Conservation (phyloP, 148 eudicot genomes). For the Tetragonia tetragonoides region DNA sequence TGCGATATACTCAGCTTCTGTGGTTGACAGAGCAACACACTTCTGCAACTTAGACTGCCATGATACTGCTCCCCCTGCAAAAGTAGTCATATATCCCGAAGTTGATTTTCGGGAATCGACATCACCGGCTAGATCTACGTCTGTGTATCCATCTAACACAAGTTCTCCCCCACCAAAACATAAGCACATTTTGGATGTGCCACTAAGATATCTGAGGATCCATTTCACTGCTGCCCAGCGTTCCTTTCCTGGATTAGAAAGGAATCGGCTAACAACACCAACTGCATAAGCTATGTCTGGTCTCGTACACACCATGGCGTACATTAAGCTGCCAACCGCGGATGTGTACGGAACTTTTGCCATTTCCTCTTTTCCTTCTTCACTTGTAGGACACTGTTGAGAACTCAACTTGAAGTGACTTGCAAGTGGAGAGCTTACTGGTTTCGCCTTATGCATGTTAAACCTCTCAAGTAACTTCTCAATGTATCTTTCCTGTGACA, state of each 20-base stretch:
- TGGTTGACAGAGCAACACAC: background rate
- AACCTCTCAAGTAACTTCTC: background rate
- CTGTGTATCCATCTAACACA: background rate
- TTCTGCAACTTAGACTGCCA: background rate
- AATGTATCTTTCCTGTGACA: background rate
- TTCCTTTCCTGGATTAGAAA: slow-evolving; percentile 2
- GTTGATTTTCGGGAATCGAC: background rate
- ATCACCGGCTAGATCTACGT: background rate
- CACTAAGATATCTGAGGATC: background rate
- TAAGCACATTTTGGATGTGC: background rate
- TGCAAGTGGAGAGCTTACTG: background rate
- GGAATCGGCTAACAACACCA: background rate
- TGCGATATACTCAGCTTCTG: background rate
- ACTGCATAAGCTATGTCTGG: background rate
- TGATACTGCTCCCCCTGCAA: slow-evolving; percentile 6
- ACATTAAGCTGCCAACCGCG: slow-evolving; percentile 1
- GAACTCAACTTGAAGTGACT: background rate
- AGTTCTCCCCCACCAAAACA: background rate
- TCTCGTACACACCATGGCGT: slow-evolving; percentile 1
- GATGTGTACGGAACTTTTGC: background rate
- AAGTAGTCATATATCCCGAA: background rate
- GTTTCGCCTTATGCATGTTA: too few species aligned
- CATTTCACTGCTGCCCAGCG: slow-evolving; percentile 4
- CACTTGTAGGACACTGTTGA: background rate
- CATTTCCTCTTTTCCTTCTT: background rate